These are phyloP conservation scores for Pseudopithomyces chartarum DNA, from an alignment of 2,329 filamentous ascomycete species.

Conservation along the genomic window DNA sequence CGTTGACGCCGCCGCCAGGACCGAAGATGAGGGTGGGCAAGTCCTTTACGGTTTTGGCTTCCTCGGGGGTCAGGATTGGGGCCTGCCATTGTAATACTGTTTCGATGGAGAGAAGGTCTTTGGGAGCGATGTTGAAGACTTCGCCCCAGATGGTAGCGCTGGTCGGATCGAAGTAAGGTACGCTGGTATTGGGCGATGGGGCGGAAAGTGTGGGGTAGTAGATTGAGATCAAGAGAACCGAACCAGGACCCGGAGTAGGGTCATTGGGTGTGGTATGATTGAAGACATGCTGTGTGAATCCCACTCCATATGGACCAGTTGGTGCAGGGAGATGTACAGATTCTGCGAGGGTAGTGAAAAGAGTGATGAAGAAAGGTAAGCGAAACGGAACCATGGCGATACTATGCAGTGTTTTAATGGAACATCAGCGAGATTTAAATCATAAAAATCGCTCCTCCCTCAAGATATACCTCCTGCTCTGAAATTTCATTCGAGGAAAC, in stretches of 20 bases:
- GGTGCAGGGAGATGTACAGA: constrained; percentile 15
- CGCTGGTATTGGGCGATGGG: constrained; percentile 18
- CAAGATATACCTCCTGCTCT: no score
- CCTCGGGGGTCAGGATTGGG: constrained; percentile 10
- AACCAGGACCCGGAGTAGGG: constrained; percentile 17
- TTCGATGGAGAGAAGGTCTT: constrained; percentile 9
- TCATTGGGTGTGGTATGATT: constrained; percentile 29
- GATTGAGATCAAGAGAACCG: constrained; percentile 24
- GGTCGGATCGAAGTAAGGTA: constrained; percentile 27
- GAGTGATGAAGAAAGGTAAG: no score
- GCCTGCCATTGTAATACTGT: constrained; percentile 19
- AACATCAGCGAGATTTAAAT: no score
- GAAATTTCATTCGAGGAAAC: no score
- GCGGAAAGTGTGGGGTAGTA: constrained; percentile 27
- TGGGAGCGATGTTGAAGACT: neutral
- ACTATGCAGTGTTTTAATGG: no score
- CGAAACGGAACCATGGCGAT: no score
- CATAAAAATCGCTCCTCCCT: no score
- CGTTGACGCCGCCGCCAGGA: constrained; percentile 22
- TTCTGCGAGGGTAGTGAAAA: neutral
- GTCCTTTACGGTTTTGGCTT: neutral
- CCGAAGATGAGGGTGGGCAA: constrained; percentile 24
- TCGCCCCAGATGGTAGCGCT: constrained; percentile 23
- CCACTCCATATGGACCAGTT: constrained; percentile 28
- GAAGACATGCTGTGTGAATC: constrained; percentile 29